Evolutionary conservation across 2,329 filamentous ascomycete species (phyloP).

Genomic region (Neonectria hederae): DNA sequence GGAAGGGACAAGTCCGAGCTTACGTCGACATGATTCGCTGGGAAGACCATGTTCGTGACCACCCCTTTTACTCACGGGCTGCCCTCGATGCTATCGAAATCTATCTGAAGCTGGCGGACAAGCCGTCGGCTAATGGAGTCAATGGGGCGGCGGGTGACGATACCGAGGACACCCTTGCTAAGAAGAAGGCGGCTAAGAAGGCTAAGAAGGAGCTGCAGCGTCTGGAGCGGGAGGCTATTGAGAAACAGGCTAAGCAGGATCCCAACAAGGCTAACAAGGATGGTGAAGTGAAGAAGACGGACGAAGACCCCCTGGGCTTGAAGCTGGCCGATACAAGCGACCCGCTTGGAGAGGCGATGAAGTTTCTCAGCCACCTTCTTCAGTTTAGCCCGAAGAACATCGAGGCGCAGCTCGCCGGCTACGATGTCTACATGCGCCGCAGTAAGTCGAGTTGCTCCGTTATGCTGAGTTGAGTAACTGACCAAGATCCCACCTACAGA

Average conservation of each 20-base stretch:
- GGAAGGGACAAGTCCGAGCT: slow-evolving; percentile 93
- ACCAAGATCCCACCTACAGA: slow-evolving; percentile 56
- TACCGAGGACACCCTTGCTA: slow-evolving; percentile 70
- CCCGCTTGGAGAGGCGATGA: slow-evolving; percentile 86
- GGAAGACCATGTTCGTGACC: slow-evolving; percentile 91
- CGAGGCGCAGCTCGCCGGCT: slow-evolving; percentile 84
- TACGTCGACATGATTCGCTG: slow-evolving; percentile 97
- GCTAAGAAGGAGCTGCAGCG: slow-evolving; percentile 77
- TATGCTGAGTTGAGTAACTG: background rate
- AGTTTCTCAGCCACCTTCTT: slow-evolving; percentile 83
- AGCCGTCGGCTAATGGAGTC: slow-evolving; percentile 72
- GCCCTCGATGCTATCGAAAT: slow-evolving; percentile 83
- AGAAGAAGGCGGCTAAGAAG: slow-evolving; percentile 90
- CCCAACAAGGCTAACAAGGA: slow-evolving; percentile 79
- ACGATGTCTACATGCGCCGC: slow-evolving; percentile 87
- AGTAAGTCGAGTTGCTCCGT: slow-evolving; percentile 64
- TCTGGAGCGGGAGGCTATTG: slow-evolving; percentile 79
- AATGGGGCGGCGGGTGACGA: slow-evolving; percentile 63
- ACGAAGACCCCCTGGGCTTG: slow-evolving; percentile 85
- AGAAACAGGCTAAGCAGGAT: slow-evolving; percentile 81
- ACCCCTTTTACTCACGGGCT: slow-evolving; percentile 90
- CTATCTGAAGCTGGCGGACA: slow-evolving; percentile 82
- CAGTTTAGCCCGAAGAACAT: slow-evolving; percentile 84
- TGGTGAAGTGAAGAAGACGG: slow-evolving; percentile 82
- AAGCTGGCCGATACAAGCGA: slow-evolving; percentile 83